These are phyloP conservation scores for Auricularia heimuer DNA, from an alignment of 768 basidiomycete genomes.

Conservation along the genomic window DNA sequence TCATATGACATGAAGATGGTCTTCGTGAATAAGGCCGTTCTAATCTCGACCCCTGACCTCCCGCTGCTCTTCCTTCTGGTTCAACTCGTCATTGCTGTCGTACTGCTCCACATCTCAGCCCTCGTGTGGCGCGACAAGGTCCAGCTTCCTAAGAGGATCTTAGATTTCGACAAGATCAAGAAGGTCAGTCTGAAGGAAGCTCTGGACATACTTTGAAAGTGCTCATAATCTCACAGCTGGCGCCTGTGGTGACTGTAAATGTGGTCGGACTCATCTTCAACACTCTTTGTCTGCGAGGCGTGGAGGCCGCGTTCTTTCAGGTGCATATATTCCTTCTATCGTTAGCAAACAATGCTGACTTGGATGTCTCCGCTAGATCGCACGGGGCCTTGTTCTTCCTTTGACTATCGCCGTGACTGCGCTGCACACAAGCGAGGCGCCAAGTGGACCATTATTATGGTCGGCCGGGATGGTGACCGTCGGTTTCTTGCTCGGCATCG, in stretches of 20 bases:
- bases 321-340: constrained; percentile 21
- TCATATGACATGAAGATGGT: constrained; percentile 32
- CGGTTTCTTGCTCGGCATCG: constrained; percentile 71
- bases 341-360: neutral
- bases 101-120: constrained; percentile 49
- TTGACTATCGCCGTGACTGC: constrained; percentile 70
- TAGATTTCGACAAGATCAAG: constrained; percentile 35
- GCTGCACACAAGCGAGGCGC: constrained; percentile 41
- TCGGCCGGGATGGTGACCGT: constrained; percentile 56
- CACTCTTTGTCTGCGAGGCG: constrained; percentile 64
- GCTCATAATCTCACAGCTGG: constrained; percentile 23
- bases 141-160: constrained; percentile 48
- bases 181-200: neutral
- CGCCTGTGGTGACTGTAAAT: constrained; percentile 57
- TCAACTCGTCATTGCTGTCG: constrained; percentile 60
- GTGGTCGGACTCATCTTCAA: constrained; percentile 73
- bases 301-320: constrained; percentile 78
- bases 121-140: constrained; percentile 32
- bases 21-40: constrained; percentile 63
- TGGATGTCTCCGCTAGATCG: constrained; percentile 44
- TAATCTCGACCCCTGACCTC: constrained; percentile 54
- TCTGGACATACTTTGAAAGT: neutral
- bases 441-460: constrained; percentile 43
- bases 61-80: constrained; percentile 59
- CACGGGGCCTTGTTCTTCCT: constrained; percentile 73